Base-by-base conservation (phyloP, 2,329 filamentous ascomycete genomes). In the Colletotrichum echinochloae region DNA sequence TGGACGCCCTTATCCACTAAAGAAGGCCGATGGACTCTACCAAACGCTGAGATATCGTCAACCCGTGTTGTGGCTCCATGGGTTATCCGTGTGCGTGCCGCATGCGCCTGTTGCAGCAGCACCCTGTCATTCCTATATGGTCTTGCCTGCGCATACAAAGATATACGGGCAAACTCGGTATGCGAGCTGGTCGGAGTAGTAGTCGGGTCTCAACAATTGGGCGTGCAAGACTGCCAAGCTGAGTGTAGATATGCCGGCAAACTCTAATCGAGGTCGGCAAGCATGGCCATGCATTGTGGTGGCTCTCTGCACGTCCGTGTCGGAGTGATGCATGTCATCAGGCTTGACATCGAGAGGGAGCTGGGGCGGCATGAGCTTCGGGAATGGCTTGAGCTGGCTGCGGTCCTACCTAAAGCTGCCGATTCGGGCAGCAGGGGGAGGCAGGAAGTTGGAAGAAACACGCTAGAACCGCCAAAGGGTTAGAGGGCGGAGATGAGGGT, bases 161-260 rank as follows among this genome's bases (percentile, higher is more conserved):
- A 63, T 59, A 70, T 67, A 57, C 67, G 52, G 64, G 64, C 64
- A 37, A 49, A 59, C 35, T 48, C 51, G 64, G 57, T 67, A 67
- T 70, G 67, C 67, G 67, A 70, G 64, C 67, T 44, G 67, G 30
- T 67, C 59, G 67, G n/a, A n/a, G n/a, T 64, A 70, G 67, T 63
- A 70, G 67, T 48, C 44, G 37, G 39, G 30, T 52, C 39, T 23
- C 51, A 51, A 30, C 65, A 41, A 62, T 52, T 46, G 55, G 41
- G 33, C 20, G 33, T 37, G 9, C 23, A 18, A 23, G 28, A 44
- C 37, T 33, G 33, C 16, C 41, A 18, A 54, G 52, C 14, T 41
- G 20, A 46, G 8, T n/a, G 30, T 9, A n/a, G 54, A 37, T 41
- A 54, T 20, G 52, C 64, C 30, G 30, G 67, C 52, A 46, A 52